phyloP scores from a whole-genome alignment of 1,284 basidiomycete species.

The Rhodofomes roseus region DNA sequence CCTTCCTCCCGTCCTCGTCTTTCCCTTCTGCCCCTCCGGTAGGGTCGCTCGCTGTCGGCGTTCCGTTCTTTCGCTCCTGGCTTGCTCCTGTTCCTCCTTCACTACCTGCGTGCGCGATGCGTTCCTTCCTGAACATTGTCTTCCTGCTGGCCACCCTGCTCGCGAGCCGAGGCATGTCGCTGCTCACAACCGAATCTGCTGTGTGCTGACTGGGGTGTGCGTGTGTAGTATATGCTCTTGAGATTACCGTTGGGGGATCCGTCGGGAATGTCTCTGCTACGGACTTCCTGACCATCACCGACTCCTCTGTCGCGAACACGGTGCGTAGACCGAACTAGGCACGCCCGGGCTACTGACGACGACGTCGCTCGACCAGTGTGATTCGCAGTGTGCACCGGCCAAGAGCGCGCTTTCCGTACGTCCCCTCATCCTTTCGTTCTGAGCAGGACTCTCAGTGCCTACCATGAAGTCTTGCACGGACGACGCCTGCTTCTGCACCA shows the following conservation, averaged over 20 bases:
- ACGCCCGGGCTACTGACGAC: neutral
- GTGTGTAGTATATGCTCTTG: slow-evolving; percentile 43
- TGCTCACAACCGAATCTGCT: neutral
- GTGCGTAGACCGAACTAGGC: slow-evolving; percentile 30
- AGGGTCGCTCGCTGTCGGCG: slow-evolving; percentile 3
- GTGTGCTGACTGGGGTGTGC: neutral
- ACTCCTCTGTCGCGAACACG: slow-evolving; percentile 32
- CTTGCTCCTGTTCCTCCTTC: neutral
- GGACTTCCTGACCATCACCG: slow-evolving; percentile 43
- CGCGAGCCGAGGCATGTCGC: slow-evolving; percentile 10
- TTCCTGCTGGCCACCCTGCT: slow-evolving; percentile 10
- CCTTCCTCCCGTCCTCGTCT: neutral
- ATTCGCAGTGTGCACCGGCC: slow-evolving; percentile 34
- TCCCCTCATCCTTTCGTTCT: neutral
- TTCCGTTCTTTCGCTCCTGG: slow-evolving; percentile 2
- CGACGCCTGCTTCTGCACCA: slow-evolving; percentile 49
- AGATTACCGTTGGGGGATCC: slow-evolving; percentile 40
- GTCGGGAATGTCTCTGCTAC: slow-evolving; percentile 35
- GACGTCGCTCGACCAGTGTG: slow-evolving; percentile 36
- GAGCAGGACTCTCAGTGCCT: neutral
- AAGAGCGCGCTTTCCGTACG: slow-evolving; percentile 37
- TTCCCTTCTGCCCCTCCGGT: slow-evolving; percentile 9
- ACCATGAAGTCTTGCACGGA: slow-evolving; percentile 28
- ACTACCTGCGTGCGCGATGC: slow-evolving; percentile 2
- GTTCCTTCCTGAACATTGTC: slow-evolving; percentile 5